Conservation (phyloP, 805 yeast species). For the Candida suzukii region DNA sequence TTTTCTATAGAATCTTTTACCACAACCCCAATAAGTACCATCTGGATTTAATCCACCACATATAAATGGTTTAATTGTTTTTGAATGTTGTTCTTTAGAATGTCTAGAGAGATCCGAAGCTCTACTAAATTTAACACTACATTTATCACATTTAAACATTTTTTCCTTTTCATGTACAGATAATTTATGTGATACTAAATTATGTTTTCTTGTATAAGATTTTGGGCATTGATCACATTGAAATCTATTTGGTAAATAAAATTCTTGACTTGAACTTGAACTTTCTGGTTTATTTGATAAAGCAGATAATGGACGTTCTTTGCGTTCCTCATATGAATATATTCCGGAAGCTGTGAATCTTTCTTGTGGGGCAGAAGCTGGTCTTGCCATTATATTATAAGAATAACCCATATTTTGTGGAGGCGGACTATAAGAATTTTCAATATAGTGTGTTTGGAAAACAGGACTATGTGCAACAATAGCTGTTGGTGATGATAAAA, state of each 20-base stretch:
- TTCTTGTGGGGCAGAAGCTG: background rate
- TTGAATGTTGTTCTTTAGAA: constrained; percentile 16
- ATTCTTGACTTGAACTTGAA: background rate
- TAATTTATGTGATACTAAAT: constrained; percentile 18
- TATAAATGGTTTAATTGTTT: constrained; percentile 13
- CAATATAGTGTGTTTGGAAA: too few species aligned
- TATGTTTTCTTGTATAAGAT: constrained; percentile 21
- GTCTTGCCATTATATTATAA: background rate
- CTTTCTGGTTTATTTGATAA: background rate
- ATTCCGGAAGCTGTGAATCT: background rate
- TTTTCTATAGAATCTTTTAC: constrained; percentile 16
- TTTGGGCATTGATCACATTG: constrained; percentile 18
- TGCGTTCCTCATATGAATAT: background rate
- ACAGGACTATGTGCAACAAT: background rate
- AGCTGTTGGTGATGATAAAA: background rate
- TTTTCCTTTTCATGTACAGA: constrained; percentile 20
- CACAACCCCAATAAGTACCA: constrained; percentile 18
- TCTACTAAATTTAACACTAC: constrained; percentile 13
- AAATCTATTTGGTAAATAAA: constrained; percentile 8
- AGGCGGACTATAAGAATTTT: too few species aligned
- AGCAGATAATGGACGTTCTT: background rate
- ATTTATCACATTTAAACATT: constrained; percentile 15
- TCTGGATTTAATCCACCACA: constrained; percentile 16
- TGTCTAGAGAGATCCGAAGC: constrained; percentile 17
- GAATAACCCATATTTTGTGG: background rate